Conservation (phyloP, 768 basidiomycete genomes). For the Leccinum imitatum region DNA sequence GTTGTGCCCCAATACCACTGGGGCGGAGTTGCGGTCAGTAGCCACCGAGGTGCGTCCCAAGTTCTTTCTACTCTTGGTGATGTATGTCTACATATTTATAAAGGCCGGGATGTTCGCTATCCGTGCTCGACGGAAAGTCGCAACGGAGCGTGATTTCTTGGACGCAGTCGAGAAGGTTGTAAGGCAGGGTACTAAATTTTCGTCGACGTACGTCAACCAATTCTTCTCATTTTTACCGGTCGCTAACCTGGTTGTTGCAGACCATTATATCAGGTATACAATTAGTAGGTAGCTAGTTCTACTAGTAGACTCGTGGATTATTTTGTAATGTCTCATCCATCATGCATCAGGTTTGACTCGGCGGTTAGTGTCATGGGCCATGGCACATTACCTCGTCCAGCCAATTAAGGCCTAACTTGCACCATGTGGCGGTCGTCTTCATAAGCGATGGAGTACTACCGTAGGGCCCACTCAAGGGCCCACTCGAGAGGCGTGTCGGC, state of each 20-base stretch:
- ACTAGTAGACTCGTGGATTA: conserved; percentile 8
- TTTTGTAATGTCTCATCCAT: conserved; percentile 15
- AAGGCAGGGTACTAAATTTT: conserved; percentile 96
- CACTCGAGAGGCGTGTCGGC: no score
- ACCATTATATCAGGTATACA: conserved; percentile 91
- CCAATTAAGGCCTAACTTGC: not conserved
- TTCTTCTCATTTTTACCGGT: not conserved
- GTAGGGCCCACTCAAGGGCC: no score
- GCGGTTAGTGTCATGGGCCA: not conserved
- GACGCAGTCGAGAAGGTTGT: conserved; percentile 99
- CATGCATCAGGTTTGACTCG: not conserved
- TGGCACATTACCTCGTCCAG: not conserved
- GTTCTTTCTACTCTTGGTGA: conserved; percentile 53
- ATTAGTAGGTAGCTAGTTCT: conserved; percentile 48
- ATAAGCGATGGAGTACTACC: conserved; percentile 3
- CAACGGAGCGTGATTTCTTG: conserved; percentile 95
- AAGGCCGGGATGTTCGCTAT: conserved; percentile 99
- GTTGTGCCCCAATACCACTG: conserved; percentile 96
- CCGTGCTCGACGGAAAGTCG: conserved; percentile 92
- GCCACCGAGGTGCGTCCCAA: conserved; percentile 77
- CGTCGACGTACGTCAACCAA: conserved; percentile 73
- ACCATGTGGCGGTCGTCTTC: conserved; percentile 9
- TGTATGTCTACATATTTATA: conserved; percentile 83
- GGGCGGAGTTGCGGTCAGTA: conserved; percentile 96
- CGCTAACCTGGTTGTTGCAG: conserved; percentile 37